A percentile compares a stretch with the other conserved stretches of the same genome.
phyloP scores from a whole-genome alignment of 257 asterid species.

The Solanum ossicruentum region DNA sequence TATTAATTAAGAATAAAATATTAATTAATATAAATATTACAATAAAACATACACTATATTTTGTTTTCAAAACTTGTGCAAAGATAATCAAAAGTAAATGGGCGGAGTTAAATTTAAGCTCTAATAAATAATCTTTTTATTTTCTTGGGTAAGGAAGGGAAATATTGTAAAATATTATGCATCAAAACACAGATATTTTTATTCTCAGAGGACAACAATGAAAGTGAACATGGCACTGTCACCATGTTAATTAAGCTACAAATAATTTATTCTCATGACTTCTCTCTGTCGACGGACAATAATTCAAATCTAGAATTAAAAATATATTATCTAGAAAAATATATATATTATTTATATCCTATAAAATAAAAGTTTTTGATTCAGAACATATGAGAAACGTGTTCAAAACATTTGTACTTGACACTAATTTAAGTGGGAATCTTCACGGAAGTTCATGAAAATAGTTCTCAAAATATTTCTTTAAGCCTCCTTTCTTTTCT shows the following conservation, averaged over 20 bases:
- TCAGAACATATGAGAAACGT: neutral
- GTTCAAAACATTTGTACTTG: neutral
- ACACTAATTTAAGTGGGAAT: neutral
- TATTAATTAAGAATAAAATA: too few species aligned
- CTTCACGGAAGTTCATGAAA: neutral
- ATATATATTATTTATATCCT: too few species aligned
- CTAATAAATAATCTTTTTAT: neutral
- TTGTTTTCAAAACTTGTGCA: too few species aligned
- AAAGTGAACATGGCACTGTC: neutral
- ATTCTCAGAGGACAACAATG: neutral
- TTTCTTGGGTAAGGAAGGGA: too few species aligned
- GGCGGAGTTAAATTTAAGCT: neutral
- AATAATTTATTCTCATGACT: neutral
- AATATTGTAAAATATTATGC: neutral
- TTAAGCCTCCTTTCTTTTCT: too few species aligned
- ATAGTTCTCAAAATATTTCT: too few species aligned
- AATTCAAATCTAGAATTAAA: neutral
- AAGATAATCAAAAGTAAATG: too few species aligned
- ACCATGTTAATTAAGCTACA: neutral
- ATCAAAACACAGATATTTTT: neutral
- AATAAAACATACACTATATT: too few species aligned
- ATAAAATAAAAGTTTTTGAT: neutral
- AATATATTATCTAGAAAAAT: too few species aligned
- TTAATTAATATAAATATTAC: too few species aligned
- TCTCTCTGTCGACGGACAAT: neutral